These are phyloP conservation scores for Cronartium quercuum DNA, from an alignment of 1,284 basidiomycete species.

Conservation along the genomic window DNA sequence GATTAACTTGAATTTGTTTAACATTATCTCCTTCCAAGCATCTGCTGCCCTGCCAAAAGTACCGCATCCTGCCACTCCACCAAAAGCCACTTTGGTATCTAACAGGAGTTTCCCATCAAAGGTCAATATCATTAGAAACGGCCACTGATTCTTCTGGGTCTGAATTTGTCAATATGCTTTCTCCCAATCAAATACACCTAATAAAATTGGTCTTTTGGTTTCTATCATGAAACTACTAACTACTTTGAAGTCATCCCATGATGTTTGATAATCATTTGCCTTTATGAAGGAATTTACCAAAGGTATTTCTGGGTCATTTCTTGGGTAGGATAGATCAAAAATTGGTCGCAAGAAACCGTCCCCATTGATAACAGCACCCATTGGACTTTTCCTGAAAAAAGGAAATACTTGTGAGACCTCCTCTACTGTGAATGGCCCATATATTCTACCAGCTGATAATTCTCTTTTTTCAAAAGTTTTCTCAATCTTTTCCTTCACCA, in stretches of 20 bases:
- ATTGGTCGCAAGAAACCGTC: not conserved
- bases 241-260: not conserved
- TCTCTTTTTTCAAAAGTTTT: not conserved
- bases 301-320: not conserved
- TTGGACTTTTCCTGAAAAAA: not conserved
- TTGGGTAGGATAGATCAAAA: not conserved
- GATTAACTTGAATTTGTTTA: not conserved
- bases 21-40: slow-evolving; percentile 1
- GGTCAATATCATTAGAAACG: not conserved
- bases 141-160: slow-evolving; percentile 2
- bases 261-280: not conserved
- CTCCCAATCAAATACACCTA: slow-evolving; percentile 9
- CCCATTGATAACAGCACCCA: not conserved
- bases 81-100: not conserved
- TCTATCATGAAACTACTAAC: not conserved
- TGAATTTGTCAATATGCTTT: slow-evolving; percentile 2
- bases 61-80: not conserved
- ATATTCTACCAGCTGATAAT: not conserved
- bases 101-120: not conserved
- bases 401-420: not conserved
- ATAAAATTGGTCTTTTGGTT: not conserved
- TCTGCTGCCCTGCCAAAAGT: not conserved
- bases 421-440: not conserved
- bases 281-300: not conserved
- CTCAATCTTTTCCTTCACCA: not conserved